Conservation (phyloP, 345 rosid genomes). For the Bruguiera sexangula region DNA sequence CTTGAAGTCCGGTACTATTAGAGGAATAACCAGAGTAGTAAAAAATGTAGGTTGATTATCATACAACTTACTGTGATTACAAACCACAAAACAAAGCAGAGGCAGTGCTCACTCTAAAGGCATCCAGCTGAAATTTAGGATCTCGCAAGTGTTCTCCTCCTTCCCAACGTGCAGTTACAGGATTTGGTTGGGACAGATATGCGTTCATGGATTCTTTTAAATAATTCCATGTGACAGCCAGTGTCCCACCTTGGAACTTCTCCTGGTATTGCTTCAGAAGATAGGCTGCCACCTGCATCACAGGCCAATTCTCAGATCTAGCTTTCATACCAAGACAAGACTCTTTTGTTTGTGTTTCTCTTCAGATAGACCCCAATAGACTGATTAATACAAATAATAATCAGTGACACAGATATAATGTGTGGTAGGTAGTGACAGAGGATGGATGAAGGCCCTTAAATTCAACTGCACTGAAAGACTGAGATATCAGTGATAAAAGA, state of each 20-base stretch:
- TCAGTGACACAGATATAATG: too few relatives aligned
- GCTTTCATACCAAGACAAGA: conserved; percentile 3
- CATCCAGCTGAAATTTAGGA: conserved; percentile 93
- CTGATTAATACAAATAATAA: too few relatives aligned
- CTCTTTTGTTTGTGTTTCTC: background rate
- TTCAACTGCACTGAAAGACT: too few relatives aligned
- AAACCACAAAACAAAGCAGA: conserved; percentile 7
- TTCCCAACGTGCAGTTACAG: conserved; percentile 95
- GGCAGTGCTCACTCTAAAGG: conserved; percentile 72
- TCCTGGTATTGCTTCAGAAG: conserved; percentile 85
- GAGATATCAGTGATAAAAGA: too few relatives aligned
- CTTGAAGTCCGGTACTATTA: conserved; percentile 93
- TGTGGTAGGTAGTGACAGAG: too few relatives aligned
- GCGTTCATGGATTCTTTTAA: conserved; percentile 87
- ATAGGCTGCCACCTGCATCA: conserved; percentile 83
- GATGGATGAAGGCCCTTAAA: too few relatives aligned
- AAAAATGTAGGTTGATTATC: background rate
- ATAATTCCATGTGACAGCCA: conserved; percentile 93
- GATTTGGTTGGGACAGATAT: conserved; percentile 92
- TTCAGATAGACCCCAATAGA: too few relatives aligned
- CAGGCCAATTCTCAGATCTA: conserved; percentile 10
- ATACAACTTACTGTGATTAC: background rate
- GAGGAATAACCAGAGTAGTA: conserved; percentile 5
- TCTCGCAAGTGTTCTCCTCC: conserved; percentile 84
- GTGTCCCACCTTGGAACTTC: conserved; percentile 89